Conservation (phyloP, 2,329 filamentous ascomycete genomes). For the Cladosporium colombiae region DNA sequence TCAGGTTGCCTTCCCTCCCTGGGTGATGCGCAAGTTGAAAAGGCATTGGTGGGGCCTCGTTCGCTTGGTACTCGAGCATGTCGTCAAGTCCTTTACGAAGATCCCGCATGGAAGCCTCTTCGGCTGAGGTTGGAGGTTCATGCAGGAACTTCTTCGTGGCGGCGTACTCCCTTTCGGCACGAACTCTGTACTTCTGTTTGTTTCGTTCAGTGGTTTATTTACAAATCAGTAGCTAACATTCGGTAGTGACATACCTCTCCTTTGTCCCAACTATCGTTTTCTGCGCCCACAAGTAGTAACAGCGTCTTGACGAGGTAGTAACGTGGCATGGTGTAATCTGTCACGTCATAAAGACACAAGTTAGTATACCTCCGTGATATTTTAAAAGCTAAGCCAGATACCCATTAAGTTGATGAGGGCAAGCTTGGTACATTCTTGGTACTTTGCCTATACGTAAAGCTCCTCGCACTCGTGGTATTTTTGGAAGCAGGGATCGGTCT, state of each 20-base stretch:
- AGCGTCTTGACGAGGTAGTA: not conserved
- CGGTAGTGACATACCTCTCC: not conserved
- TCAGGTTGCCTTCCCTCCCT: not conserved
- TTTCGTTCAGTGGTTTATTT: not conserved
- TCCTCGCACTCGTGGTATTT: not conserved
- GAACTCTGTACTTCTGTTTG: not conserved
- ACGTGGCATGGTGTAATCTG: not conserved
- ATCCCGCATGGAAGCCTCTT: not conserved
- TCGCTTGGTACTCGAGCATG: not conserved
- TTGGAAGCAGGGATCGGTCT: too few species aligned
- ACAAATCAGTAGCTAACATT: not conserved
- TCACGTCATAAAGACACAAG: not conserved
- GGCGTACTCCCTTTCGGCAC: not conserved
- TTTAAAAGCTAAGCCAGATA: not conserved
- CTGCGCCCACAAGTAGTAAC: not conserved
- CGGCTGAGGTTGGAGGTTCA: not conserved
- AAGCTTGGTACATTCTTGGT: not conserved
- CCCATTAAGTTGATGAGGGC: not conserved
- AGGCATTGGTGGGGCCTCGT: not conserved
- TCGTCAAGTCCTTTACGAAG: not conserved
- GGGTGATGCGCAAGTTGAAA: not conserved
- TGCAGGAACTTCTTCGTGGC: not conserved
- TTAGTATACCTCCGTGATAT: not conserved
- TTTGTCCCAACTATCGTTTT: not conserved
- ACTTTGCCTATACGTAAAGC: not conserved